Evolutionary conservation across 1,284 basidiomycete species (phyloP), one percentile per base, ranked within the genome.

Genomic region (Limonomyces culmigenus): DNA sequence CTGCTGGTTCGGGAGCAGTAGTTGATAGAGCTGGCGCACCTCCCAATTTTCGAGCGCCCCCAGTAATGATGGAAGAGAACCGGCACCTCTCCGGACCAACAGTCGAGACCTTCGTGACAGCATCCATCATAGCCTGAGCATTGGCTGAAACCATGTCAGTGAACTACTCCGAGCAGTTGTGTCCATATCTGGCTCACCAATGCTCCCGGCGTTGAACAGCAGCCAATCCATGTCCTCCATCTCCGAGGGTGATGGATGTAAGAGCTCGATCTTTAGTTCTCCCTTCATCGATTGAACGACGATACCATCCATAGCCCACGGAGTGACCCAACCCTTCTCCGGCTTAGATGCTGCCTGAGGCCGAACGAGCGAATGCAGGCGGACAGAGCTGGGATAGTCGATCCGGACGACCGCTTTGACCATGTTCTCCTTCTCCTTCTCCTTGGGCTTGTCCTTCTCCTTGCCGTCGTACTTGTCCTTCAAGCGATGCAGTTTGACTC

Each of bases 311-410:
- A 74, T 43, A 5, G 73, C 56, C 1, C 59, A 53, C 1, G 58
- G 43, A 23, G 60, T 52, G 5, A 66, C 46, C 46, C 59, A 63
- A 8, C 59, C 58, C 39, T 68, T 67, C 18, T 67, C 61, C 0
- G 69, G 58, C 36, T 64, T 62, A 0, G 70, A 74, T 1, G 65
- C 60, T 5, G 70, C 64, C 43, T 69, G 66, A 5, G 76, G 49
- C 14, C 74, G 62, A 29, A 76, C 63, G 50, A 76, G 74, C 3
- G 69, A 74, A 45, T 75, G 71, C 17, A 76, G 52, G 2, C 71
- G 56, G 19, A 71, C 58, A 5, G 59, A 38, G 4, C 53, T 60
- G 14, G 52, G 54, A 2, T 63, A 51, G 42, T 76, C 74, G 4
- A 75, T 58, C 16, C 74, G 58, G 38, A 74, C 56, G 35, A 62